Evolutionary conservation across 176 grass and related monocot genomes (phyloP), one percentile per base, ranked within the genome.

Genomic region (Oryza coarctata): DNA sequence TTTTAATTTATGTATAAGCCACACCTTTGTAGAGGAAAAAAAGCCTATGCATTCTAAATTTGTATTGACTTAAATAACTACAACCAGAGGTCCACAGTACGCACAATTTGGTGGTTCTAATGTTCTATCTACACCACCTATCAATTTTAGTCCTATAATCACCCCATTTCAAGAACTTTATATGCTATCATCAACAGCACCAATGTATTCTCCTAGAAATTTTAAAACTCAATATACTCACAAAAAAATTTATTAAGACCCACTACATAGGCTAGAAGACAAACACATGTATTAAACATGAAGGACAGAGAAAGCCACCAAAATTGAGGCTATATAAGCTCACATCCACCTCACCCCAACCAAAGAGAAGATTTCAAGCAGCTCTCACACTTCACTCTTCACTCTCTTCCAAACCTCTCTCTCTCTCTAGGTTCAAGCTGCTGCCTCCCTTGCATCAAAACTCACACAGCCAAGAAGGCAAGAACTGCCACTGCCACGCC

Each of bases 291-390:
- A 29, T 35, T 22, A 5, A 55, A 64, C 65, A 23, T 1, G 63
- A 66, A 86, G 36, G 65, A 67, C 20, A 22, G 5, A 36, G 26
- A 64, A 76, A 81, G 2, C 11, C 22, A 13, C 61, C 35, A 1
- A 47, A 75, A 86, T 63, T 52, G 55, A 0, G 68, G 29, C 79
- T 90, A 90, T 90, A 87, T 83, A 83, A 90, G 47, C 30, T 13
- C 63, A 2, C 68, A 3, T 12, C 47, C 63, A 34, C 69, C 69
- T 49, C 80, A 39, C 68, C 84, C 70, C 83, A 28, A 10, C 83
- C 64, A 25, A 68, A 61, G 66, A 74, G 70, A 75, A 55, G 20
- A 57, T 44, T 17, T n/a, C 9, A 10, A 18, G 29, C 61, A 79
- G 72, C 61, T 23, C 81, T 52, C 9, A 11, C 12, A 44, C 45